phyloP scores from a whole-genome alignment of 2,329 filamentous ascomycete genomes.

The Colletotrichum siamense region DNA sequence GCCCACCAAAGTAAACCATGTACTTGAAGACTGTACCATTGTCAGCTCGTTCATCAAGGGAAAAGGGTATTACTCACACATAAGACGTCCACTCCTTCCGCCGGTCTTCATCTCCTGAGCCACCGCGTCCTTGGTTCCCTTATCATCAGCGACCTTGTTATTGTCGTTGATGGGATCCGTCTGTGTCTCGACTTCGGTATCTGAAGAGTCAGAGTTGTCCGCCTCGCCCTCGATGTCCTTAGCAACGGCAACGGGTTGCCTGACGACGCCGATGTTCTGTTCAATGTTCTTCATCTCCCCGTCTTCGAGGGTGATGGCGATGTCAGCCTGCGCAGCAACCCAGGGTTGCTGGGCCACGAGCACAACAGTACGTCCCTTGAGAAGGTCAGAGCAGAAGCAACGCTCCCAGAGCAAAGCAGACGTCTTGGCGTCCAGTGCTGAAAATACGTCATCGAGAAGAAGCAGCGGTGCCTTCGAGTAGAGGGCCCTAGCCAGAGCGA shows the following conservation, averaged over 20 bases:
- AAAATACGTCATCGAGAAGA: slow-evolving; percentile 65
- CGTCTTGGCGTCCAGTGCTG: slow-evolving; percentile 64
- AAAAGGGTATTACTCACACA: slow-evolving; percentile 36
- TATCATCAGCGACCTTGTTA: slow-evolving; percentile 40
- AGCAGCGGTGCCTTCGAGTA: slow-evolving; percentile 62
- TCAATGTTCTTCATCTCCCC: slow-evolving; percentile 47
- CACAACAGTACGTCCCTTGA: slow-evolving; percentile 59
- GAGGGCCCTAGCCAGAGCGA: slow-evolving; percentile 61
- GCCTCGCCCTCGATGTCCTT: slow-evolving; percentile 41
- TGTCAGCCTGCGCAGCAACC: slow-evolving; percentile 56
- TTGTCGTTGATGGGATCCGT: slow-evolving; percentile 33
- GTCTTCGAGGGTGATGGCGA: slow-evolving; percentile 51
- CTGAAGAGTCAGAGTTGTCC: slow-evolving; percentile 28
- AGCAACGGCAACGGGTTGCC: slow-evolving; percentile 49
- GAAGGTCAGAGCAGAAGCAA: slow-evolving; percentile 61
- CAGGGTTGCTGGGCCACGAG: slow-evolving; percentile 63
- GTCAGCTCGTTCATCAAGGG: slow-evolving; percentile 11
- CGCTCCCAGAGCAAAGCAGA: slow-evolving; percentile 60
- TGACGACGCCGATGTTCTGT: slow-evolving; percentile 49
- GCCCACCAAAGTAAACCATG: slow-evolving; percentile 55
- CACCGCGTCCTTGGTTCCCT: slow-evolving; percentile 45
- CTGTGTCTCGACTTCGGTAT: slow-evolving; percentile 32
- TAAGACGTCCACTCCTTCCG: slow-evolving; percentile 48
- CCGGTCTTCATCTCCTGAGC: slow-evolving; percentile 53
- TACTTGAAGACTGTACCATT: slow-evolving; percentile 49